A percentile compares a stretch with the other conserved stretches of the same genome.
phyloP scores from a whole-genome alignment of 257 asterid species.

The Mentha longifolia region DNA sequence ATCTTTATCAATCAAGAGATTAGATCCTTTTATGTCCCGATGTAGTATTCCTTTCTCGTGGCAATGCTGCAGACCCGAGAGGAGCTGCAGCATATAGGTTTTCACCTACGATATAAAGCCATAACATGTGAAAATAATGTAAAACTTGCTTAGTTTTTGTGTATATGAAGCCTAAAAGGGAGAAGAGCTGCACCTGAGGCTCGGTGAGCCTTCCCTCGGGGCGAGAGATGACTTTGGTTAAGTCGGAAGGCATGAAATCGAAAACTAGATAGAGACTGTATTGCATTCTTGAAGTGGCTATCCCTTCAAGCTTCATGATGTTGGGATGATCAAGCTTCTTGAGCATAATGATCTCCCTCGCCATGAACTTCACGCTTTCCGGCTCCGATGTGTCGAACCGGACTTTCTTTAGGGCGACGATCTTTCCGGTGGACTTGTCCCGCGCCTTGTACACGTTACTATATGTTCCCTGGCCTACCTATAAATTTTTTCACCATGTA shows the following conservation, averaged over 20 bases:
- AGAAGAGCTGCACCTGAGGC: conserved; percentile 56
- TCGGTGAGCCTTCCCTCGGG: conserved; percentile 61
- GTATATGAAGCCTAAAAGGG: neutral
- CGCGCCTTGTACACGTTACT: conserved; percentile 86
- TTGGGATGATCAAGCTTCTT: conserved; percentile 78
- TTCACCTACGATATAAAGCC: conserved; percentile 52
- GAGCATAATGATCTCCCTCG: conserved; percentile 77
- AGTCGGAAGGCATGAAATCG: conserved; percentile 73
- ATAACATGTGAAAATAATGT: neutral
- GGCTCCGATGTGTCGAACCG: conserved; percentile 85
- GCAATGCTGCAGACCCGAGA: conserved; percentile 78
- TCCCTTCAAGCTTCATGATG: conserved; percentile 75
- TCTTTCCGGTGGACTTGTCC: conserved; percentile 60
- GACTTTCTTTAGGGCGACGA: conserved; percentile 78
- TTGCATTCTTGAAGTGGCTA: conserved; percentile 93
- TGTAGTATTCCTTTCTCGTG: conserved; percentile 80
- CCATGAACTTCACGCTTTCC: conserved; percentile 76
- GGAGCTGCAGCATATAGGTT: conserved; percentile 79
- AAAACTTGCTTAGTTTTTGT: neutral
- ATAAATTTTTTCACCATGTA: conserved; percentile 2
- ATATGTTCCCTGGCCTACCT: conserved; percentile 90
- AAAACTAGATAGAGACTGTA: conserved; percentile 79
- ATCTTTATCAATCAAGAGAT: conserved; percentile 65
- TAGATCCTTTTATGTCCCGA: conserved; percentile 77
- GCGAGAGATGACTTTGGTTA: conserved; percentile 55